phyloP scores from a whole-genome alignment of 352 stramenopile species.

The Plasmopara halstedii region DNA sequence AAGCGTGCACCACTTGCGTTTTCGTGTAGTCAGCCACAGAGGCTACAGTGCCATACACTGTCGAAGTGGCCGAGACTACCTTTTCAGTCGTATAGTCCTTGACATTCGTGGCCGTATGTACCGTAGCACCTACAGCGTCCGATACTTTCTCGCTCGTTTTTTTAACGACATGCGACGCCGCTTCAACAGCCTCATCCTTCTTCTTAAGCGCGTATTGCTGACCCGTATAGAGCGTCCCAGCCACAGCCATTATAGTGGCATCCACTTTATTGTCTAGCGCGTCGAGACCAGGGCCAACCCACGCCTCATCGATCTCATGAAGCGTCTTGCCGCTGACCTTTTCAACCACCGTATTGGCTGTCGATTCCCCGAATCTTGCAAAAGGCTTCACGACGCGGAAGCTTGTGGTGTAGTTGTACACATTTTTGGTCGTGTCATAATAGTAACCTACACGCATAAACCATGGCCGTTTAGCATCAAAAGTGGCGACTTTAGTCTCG shows the following conservation, averaged over 20 bases:
- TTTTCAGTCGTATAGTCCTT: constrained; percentile 59
- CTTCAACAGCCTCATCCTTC: constrained; percentile 49
- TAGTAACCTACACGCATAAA: constrained; percentile 73
- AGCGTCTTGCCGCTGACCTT: constrained; percentile 57
- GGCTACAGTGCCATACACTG: constrained; percentile 35
- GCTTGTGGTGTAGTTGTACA: constrained; percentile 79
- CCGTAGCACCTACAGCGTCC: constrained; percentile 30
- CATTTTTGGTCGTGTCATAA: constrained; percentile 70
- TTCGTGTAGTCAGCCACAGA: constrained; percentile 58
- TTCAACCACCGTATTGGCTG: constrained; percentile 52
- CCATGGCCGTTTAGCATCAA: constrained; percentile 42
- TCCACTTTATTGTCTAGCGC: constrained; percentile 67
- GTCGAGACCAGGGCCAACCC: constrained; percentile 39
- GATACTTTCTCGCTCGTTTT: constrained; percentile 39
- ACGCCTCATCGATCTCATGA: constrained; percentile 43
- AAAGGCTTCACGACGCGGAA: constrained; percentile 55
- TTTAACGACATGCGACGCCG: constrained; percentile 29
- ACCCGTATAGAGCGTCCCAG: constrained; percentile 45
- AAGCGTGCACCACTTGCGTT: constrained; percentile 55
- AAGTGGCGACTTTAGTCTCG: constrained; percentile 11
- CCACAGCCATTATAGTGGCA: constrained; percentile 36
- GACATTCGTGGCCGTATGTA: constrained; percentile 35
- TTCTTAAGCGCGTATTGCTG: constrained; percentile 61
- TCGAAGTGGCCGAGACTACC: constrained; percentile 24
- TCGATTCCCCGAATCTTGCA: constrained; percentile 56